A percentile compares a stretch with the other conserved stretches of the same genome.
Evolutionary conservation across 768 basidiomycete genomes (phyloP).

Genomic region (Favolaschia claudopus): DNA sequence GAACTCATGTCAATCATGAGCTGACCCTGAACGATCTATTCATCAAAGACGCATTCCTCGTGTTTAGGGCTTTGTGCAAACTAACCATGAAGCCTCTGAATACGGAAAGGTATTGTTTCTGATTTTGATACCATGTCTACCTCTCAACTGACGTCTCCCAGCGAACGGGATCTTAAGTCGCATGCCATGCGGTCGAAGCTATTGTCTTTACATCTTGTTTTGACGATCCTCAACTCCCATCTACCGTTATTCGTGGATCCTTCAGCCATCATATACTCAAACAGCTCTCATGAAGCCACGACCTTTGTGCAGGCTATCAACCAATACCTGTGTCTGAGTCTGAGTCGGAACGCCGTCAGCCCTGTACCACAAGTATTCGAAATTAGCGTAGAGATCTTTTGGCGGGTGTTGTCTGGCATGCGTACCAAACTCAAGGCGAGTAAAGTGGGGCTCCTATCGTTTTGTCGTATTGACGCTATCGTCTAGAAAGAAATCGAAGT

Average conservation of each 20-base stretch:
- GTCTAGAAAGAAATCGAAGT: conserved; percentile 98
- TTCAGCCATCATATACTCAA: conserved; percentile 89
- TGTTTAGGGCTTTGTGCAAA: conserved; percentile 96
- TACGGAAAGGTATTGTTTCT: conserved; percentile 75
- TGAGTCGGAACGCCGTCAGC: conserved; percentile 95
- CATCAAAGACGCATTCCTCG: conserved; percentile 97
- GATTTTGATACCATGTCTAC: not conserved
- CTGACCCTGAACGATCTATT: conserved; percentile 88
- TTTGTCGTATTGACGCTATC: conserved; percentile 15
- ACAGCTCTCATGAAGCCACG: conserved; percentile 85
- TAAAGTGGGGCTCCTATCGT: not conserved
- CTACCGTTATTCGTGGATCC: conserved; percentile 91
- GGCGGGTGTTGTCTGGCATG: conserved; percentile 94
- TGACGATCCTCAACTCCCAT: conserved; percentile 91
- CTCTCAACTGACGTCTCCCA: conserved; percentile 40
- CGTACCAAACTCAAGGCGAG: conserved; percentile 93
- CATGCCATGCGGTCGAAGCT: conserved; percentile 98
- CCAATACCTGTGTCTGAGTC: conserved; percentile 91
- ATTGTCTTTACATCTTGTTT: conserved; percentile 91
- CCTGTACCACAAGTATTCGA: conserved; percentile 97
- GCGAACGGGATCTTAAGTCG: conserved; percentile 95
- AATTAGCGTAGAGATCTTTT: conserved; percentile 97
- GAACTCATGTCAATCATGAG: conserved; percentile 41
- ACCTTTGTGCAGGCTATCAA: conserved; percentile 93
- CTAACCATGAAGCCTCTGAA: conserved; percentile 97